These are phyloP conservation scores for Bremia lactucae DNA, from an alignment of 352 stramenopile genomes.

Conservation along the genomic window DNA sequence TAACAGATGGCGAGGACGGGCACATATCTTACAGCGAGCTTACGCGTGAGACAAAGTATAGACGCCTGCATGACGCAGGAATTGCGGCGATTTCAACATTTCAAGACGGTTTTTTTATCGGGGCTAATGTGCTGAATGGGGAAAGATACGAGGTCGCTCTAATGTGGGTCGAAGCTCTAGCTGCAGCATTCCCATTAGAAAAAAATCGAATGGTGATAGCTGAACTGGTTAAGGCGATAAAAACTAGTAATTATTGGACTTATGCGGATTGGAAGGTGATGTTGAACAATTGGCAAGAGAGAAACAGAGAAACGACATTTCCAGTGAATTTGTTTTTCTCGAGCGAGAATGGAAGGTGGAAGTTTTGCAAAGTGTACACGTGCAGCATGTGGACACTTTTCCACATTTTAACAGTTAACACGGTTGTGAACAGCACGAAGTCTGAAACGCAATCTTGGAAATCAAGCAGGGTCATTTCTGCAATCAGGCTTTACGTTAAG, in stretches of 20 bases:
- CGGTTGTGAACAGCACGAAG: slow-evolving; percentile 8
- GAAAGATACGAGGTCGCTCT: slow-evolving; percentile 52
- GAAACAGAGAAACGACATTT: slow-evolving; percentile 36
- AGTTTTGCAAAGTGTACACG: slow-evolving; percentile 64
- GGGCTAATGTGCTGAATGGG: slow-evolving; percentile 42
- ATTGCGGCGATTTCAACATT: slow-evolving; percentile 56
- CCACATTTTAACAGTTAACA: slow-evolving; percentile 54
- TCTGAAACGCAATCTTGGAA: slow-evolving; percentile 26
- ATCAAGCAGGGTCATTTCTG: slow-evolving; percentile 40
- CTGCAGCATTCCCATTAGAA: slow-evolving; percentile 50
- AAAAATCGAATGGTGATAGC: slow-evolving; percentile 45
- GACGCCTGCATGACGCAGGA: slow-evolving; percentile 53
- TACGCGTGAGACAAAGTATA: slow-evolving; percentile 53
- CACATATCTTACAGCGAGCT: slow-evolving; percentile 26
- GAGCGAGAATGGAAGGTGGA: slow-evolving; percentile 37
- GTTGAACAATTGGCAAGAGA: slow-evolving; percentile 52
- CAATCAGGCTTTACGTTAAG: slow-evolving; percentile 61
- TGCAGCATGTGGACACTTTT: slow-evolving; percentile 79
- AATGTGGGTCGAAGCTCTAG: slow-evolving; percentile 52
- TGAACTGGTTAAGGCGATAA: slow-evolving; percentile 27
- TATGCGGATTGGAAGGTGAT: slow-evolving; percentile 45
- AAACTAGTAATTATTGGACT: slow-evolving; percentile 36
- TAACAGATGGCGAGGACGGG: slow-evolving; percentile 7
- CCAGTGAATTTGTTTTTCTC: slow-evolving; percentile 48
- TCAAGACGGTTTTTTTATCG: slow-evolving; percentile 67